Percentiles rank a stretch among this genome's conserved stretches.
These are phyloP conservation scores for Nigrospora osmanthi DNA, from an alignment of 2,329 filamentous ascomycete species.

Conservation along the genomic window DNA sequence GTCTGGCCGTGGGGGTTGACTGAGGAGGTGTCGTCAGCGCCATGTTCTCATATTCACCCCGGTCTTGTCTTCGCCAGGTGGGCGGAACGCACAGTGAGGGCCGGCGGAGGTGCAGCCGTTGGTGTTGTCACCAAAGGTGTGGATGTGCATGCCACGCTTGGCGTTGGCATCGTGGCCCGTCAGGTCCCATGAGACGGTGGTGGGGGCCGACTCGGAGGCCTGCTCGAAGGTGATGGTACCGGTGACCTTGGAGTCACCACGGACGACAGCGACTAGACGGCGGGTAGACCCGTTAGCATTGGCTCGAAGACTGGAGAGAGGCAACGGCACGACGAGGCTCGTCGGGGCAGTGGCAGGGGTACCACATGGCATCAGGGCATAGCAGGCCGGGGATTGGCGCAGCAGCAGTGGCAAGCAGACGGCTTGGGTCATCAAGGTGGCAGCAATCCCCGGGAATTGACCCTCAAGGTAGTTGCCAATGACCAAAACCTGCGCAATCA, in stretches of 20 bases:
- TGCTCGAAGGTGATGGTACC: constrained; percentile 96
- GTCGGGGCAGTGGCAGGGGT: constrained; percentile 4
- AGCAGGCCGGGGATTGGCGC: not conserved
- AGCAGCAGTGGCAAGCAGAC: constrained; percentile 6
- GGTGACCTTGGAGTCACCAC: constrained; percentile 92
- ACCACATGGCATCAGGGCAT: constrained; percentile 7
- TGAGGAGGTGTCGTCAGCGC: constrained; percentile 7
- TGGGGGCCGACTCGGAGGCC: constrained; percentile 70
- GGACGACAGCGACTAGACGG: constrained; percentile 79
- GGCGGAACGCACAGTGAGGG: constrained; percentile 73
- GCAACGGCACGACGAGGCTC: constrained; percentile 1
- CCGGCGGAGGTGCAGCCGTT: constrained; percentile 98
- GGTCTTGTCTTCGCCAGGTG: no score
- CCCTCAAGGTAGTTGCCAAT: constrained; percentile 37
- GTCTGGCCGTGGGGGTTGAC: constrained; percentile 8
- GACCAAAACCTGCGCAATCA: constrained; percentile 52
- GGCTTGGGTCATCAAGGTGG: constrained; percentile 18
- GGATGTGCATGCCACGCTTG: constrained; percentile 96
- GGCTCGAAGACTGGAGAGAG: constrained; percentile 6
- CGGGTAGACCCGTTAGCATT: constrained; percentile 11
- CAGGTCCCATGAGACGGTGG: constrained; percentile 88
- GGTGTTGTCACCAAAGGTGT: constrained; percentile 99
- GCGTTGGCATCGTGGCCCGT: constrained; percentile 88
- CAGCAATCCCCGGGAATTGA: constrained; percentile 12
- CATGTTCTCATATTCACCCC: not conserved